phyloP scores from a whole-genome alignment of 441 rosid genomes.

The Populus hybrid region DNA sequence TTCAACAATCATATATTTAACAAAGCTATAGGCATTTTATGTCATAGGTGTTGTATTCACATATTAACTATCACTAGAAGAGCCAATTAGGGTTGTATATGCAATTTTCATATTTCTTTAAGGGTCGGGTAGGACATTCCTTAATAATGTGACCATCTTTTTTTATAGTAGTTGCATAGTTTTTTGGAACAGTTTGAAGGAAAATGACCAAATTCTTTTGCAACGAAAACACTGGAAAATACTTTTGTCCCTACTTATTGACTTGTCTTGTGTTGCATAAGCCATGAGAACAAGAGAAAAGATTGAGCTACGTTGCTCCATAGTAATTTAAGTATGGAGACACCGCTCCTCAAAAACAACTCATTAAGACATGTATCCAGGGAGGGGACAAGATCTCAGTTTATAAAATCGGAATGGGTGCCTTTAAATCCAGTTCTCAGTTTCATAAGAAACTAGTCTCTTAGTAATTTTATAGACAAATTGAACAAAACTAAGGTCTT shows the following conservation, averaged over 20 bases:
- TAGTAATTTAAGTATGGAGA: background rate
- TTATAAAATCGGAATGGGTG: background rate
- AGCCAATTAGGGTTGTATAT: too few relatives aligned
- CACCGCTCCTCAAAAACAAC: background rate
- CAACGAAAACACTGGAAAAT: background rate
- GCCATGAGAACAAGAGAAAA: background rate
- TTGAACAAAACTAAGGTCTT: too few relatives aligned
- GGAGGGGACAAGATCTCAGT: background rate
- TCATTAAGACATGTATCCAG: background rate
- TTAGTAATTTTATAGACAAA: background rate
- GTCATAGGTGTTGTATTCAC: too few relatives aligned
- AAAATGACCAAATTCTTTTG: background rate
- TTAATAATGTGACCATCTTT: too few relatives aligned
- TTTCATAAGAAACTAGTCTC: constrained; percentile 4
- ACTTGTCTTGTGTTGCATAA: background rate
- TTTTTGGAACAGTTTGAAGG: background rate
- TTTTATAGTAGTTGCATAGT: too few relatives aligned
- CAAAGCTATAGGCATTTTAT: too few relatives aligned
- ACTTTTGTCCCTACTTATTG: background rate
- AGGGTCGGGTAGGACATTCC: too few relatives aligned
- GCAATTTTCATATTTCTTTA: too few relatives aligned
- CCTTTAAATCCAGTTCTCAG: background rate
- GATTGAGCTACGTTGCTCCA: background rate
- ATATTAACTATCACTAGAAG: too few relatives aligned
- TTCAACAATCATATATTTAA: too few relatives aligned